phyloP scores from a whole-genome alignment of 768 basidiomycete species.

The Tulasnella sp. region DNA sequence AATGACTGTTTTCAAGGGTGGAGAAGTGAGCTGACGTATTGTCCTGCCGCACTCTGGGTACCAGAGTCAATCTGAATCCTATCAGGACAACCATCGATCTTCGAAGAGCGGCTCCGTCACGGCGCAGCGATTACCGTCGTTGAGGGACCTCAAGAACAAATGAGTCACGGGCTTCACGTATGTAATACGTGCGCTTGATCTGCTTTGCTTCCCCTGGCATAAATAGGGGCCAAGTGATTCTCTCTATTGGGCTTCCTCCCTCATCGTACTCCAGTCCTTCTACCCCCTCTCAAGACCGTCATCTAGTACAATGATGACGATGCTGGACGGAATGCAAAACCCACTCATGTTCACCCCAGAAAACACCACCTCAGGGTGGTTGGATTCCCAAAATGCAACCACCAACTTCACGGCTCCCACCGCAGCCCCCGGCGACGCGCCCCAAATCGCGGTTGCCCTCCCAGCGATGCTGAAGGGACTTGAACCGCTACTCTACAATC shows the following conservation, averaged over 20 bases:
- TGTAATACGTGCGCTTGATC: neutral
- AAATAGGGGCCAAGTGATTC: conserved; percentile 20
- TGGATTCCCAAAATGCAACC: conserved; percentile 1
- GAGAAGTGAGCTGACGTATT: neutral
- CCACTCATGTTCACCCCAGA: neutral
- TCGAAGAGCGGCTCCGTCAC: neutral
- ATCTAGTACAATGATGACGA: neutral
- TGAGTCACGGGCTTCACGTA: neutral
- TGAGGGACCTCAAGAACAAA: neutral
- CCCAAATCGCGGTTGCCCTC: conserved; percentile 13
- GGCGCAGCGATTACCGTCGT: neutral
- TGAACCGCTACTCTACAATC: conserved; percentile 25
- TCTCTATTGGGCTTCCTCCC: neutral
- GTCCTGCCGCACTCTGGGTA: neutral
- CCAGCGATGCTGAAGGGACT: conserved; percentile 18
- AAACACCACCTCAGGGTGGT: neutral
- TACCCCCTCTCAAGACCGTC: neutral
- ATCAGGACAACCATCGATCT: conserved; percentile 16
- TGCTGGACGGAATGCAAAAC: neutral
- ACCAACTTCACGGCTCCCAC: neutral
- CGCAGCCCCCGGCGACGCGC: neutral
- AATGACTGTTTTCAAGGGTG: neutral
- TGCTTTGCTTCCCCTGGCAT: neutral
- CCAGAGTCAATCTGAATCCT: conserved; percentile 9
- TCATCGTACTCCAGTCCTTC: neutral